A percentile compares a stretch with the other conserved stretches of the same genome.
Evolutionary conservation across 2,329 filamentous ascomycete species (phyloP).

Genomic region (Aspergillus glaucus): DNA sequence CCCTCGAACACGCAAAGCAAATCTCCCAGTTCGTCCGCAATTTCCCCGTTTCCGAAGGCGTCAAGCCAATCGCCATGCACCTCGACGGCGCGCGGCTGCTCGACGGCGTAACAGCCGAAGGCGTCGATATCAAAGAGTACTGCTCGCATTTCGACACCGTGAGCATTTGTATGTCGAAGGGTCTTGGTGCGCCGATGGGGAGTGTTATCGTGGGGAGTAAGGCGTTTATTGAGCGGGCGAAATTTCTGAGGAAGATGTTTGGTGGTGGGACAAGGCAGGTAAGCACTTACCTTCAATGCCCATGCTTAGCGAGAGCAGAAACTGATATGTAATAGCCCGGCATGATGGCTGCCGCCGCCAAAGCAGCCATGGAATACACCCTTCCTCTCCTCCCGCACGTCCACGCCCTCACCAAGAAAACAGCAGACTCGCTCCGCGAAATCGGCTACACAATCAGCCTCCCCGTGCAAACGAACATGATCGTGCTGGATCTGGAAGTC

Average conservation of each 20-base stretch:
- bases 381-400: conserved; percentile 17
- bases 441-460: conserved; percentile 17
- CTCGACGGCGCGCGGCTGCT: conserved; percentile 25
- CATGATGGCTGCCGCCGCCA: conserved; percentile 24
- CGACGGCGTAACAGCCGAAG: conserved; percentile 21
- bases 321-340: conserved; percentile 14
- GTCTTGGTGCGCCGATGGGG: conserved; percentile 28
- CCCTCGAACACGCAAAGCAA: conserved; percentile 20
- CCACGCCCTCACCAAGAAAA: conserved; percentile 15
- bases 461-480: conserved; percentile 24
- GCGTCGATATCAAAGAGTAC: conserved; percentile 21
- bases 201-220: conserved; percentile 24
- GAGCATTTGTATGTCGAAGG: conserved; percentile 29
- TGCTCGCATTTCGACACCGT: conserved; percentile 27
- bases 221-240: conserved; percentile 22
- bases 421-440: conserved; percentile 13
- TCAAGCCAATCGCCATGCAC: conserved; percentile 22
- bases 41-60: conserved; percentile 16
- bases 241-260: conserved; percentile 26
- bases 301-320: not conserved
- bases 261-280: conserved; percentile 28
- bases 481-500: conserved; percentile 18
- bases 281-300: not conserved
- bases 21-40: conserved; percentile 23
- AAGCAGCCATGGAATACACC: conserved; percentile 15